Base-by-base conservation (phyloP, 2,329 filamentous ascomycete species). In the Cladosporium austrohemisphaericum region DNA sequence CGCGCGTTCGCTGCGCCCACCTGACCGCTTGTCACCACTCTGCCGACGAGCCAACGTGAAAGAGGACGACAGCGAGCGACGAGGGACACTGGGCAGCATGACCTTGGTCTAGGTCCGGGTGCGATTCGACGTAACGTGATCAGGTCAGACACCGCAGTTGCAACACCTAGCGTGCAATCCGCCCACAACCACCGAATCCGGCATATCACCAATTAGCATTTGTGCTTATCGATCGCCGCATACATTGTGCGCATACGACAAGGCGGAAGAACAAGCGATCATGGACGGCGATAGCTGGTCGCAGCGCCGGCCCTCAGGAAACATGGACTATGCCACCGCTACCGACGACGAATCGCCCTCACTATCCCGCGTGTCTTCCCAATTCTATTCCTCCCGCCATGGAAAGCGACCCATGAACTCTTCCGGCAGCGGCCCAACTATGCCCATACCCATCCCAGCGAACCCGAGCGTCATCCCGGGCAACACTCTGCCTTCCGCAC, bases 401-500 rank as follows among this genome's bases (percentile, higher is more conserved):
- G 63, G 63, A 44, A 67, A 67, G 57, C 66, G 68, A 37, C 68
- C 68, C 38, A 73, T 78, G 44, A 72, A 74, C 50, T 75, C 76
- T 4, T 58, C 62, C 23, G 28, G 25, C 7, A 38, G 23, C 8
- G 56, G 61, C 13, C 62, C 63, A 19, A 62, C 61, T 14, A 62
- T 65, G 60, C 75, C 71, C 31, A 77, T 76, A 55, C 70, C 77
- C 25, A 61, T 64, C 10, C 68, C 63, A 18, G 65, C 76, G 29
- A 71, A 67, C 40, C 65, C 65, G n/a, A 67, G 61, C 53, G 64
- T 67, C 69, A 76, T 83, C 53, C 77, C 80, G 26, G 74, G 79
- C 54, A 82, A 76, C 58, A 75, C 82, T n/a, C 73, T 83, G 7
- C 79, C 80, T 14, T 84, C 81, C 5, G 80, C 81, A 47, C 81